Evolutionary conservation across 495 filamentous ascomycete genomes (phyloP), one percentile per base, ranked within the genome.

Genomic region (Penicillium daleae): DNA sequence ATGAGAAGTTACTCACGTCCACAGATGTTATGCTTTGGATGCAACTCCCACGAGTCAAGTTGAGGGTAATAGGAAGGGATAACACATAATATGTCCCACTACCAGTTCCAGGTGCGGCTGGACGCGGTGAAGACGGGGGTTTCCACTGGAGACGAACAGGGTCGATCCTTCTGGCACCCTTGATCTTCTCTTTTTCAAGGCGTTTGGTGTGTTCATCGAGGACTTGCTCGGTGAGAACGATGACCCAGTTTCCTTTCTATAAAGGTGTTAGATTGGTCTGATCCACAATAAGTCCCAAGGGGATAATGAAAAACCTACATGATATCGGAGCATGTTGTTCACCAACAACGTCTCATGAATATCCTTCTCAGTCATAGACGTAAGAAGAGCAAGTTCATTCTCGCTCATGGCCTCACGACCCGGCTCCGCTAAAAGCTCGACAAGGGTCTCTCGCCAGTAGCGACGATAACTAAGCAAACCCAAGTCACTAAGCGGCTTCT

Each of bases 71-170:
- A 40, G 31, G 17, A 19, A 48, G 48, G 24, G 12, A 15, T 53
- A 3, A 40, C 58, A 69, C 80, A 32, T 33, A 22, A n/a, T n/a
- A n/a, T n/a, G n/a, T 26, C 35, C 13, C 37, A 39, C 74, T 56
- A 99, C 95, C 95, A 99, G 66, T 93, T 97, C 95, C 95, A 99
- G 27, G 94, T 98, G 66, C 95, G 82, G 56, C 84, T 89, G 24
- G 89, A 88, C 5, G 94, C 93, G 37, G 90, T 92, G 71, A 98
- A 97, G 6, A 97, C 91, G 95, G 95, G 4, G 95, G 96, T 76
- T 96, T 97, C 95, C 95, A 99, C 72, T 90, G 87, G 46, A 99
- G 84, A 65, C 85, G 82, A 4, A 88, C 85, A 3, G 92, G 84
- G 51, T 95, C 89, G 59, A 98, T 92, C 57, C 80, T 80, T 54